Evolutionary conservation across 495 filamentous ascomycete genomes (phyloP), one percentile per base, ranked within the genome.

Genomic region (Podospora pseudopauciseta): DNA sequence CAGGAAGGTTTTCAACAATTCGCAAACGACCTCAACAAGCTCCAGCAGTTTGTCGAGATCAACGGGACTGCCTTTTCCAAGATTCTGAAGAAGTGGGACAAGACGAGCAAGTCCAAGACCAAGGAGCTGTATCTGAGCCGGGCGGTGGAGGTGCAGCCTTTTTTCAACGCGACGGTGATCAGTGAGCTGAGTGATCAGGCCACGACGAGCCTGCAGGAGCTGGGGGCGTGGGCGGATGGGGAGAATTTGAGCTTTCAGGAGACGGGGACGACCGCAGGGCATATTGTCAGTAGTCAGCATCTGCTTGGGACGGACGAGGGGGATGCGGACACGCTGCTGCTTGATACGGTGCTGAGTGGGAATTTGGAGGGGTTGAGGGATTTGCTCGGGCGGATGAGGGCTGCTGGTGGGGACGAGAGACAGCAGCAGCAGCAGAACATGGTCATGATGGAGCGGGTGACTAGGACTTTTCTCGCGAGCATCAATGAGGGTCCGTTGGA

Each of bases 41-140:
- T 99, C 58, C 94, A 98, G 78, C 95, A 98, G 85, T 99, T 98
- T 75, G 92, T 99, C 63, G 94, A 97, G 74, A 91, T 97, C 74
- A 99, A 98, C 79, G 94, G 94, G 72, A 96, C 91, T 13, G 95
- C 93, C 27, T 96, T 97, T 78, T 97, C 95, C 23, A 99, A 99
- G 78, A 99, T 99, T 58, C 84, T 99, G 63, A 99, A 99, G 82
- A 99, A 99, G 87, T 99, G 95, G 95, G 95, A 99, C 80, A 99
- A 99, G 85, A 97, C 96, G 19, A 97, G 94, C 66, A 99, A 99
- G 86, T 98, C 95, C 65, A 92, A 93, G 74, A 97, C 94, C 70
- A 99, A 99, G 76, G 96, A 98, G 80, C 84, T 98, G 26, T 98
- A 97, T 75, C 89, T 99, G 39, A 94, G 95, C 13, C 87, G 95